phyloP scores from a whole-genome alignment of 108 stramenopile genomes.

The Craspedostauros australis region DNA sequence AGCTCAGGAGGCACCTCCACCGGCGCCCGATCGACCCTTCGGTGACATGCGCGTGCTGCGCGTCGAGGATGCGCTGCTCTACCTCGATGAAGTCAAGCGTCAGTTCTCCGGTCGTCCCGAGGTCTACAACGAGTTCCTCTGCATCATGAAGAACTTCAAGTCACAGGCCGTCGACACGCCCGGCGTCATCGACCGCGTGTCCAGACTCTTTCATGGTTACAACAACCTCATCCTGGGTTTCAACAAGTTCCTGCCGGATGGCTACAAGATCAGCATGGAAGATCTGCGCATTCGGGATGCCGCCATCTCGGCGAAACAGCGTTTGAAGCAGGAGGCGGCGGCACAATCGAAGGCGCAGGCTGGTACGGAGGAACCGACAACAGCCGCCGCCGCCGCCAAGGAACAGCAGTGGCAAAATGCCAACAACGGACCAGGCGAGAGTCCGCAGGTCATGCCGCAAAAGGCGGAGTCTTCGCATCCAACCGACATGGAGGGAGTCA shows the following conservation, averaged over 20 bases:
- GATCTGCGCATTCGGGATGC: conserved; percentile 54
- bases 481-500: too few species aligned
- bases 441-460: neutral
- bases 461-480: conserved; percentile 3
- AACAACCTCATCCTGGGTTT: conserved; percentile 92
- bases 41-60: conserved; percentile 61
- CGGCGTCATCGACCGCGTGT: conserved; percentile 83
- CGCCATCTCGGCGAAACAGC: conserved; percentile 5
- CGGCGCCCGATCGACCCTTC: neutral
- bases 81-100: conserved; percentile 88
- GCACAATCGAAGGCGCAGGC: neutral
- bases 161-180: conserved; percentile 88
- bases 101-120: conserved; percentile 93
- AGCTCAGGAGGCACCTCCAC: conserved; percentile 1
- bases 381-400: conserved; percentile 9
- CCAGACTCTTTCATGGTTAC: conserved; percentile 84
- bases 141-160: conserved; percentile 98
- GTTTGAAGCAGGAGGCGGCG: neutral
- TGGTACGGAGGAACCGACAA: neutral
- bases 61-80: conserved; percentile 87
- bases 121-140: conserved; percentile 99
- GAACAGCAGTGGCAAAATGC: conserved; percentile 6
- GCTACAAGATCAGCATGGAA: conserved; percentile 87
- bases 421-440: neutral
- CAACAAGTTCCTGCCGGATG: conserved; percentile 91